These are phyloP conservation scores for Schizothecium vesticola DNA, from an alignment of 495 filamentous ascomycete genomes.

Conservation along the genomic window DNA sequence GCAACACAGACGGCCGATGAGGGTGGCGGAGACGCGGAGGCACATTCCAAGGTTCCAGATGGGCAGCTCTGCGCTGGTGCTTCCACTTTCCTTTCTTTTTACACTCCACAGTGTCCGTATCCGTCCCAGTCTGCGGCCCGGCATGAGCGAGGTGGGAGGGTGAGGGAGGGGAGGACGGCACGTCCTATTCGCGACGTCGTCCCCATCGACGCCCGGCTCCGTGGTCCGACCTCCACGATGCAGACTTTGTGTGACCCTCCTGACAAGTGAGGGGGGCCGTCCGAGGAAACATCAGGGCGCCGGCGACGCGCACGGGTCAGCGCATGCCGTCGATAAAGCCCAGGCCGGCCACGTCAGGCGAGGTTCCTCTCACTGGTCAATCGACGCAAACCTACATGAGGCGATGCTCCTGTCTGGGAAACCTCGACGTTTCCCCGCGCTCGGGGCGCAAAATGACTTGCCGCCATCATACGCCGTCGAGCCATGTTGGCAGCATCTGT, in stretches of 20 bases:
- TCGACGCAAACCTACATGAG: neutral
- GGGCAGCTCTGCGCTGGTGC: too few species aligned
- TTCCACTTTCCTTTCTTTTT: neutral
- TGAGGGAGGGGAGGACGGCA: neutral
- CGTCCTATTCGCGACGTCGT: neutral
- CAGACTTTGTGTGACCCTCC: neutral
- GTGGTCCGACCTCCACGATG: constrained; percentile 9
- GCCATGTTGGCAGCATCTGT: neutral
- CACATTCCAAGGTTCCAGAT: neutral
- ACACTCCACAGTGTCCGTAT: neutral
- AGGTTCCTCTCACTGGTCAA: neutral
- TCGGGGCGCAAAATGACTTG: constrained; percentile 10
- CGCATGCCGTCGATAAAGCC: neutral
- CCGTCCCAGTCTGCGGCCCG: neutral
- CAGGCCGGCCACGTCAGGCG: neutral
- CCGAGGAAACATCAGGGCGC: neutral
- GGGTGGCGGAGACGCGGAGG: neutral
- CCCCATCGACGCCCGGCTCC: constrained; percentile 2
- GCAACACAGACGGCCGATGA: constrained; percentile 1
- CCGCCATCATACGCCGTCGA: constrained; percentile 4
- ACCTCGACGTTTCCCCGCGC: neutral
- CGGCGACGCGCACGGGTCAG: neutral
- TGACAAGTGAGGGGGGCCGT: neutral
- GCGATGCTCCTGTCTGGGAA: neutral
- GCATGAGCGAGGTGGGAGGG: neutral